Conservation (phyloP, 2,329 filamentous ascomycete species). For the Ceratocystis cacaofunesta region DNA sequence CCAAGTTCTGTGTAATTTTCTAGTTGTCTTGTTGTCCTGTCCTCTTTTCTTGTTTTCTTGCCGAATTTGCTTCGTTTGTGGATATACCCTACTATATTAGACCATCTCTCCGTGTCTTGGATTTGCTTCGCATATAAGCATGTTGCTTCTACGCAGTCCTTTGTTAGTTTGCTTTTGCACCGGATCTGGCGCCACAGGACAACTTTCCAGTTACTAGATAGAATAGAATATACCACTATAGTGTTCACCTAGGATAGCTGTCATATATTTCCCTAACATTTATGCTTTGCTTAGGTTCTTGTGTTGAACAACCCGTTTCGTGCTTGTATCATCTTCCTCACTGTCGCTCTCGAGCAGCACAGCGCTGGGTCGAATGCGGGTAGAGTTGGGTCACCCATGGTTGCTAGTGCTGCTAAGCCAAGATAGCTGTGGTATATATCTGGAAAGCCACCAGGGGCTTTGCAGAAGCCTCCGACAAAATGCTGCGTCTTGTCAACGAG, state of each 20-base stretch:
- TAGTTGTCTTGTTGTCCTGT: background rate
- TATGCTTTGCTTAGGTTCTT: background rate
- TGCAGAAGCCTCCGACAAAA: constrained; percentile 68
- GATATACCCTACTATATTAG: constrained; percentile 5
- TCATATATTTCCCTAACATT: no score
- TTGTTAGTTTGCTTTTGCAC: background rate
- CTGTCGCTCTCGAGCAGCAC: constrained; percentile 53
- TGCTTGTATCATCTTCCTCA: constrained; percentile 34
- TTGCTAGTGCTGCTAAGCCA: constrained; percentile 63
- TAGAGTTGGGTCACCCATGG: constrained; percentile 55
- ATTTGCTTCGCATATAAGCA: background rate
- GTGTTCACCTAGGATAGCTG: background rate
- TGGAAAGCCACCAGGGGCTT: constrained; percentile 50
- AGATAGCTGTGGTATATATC: constrained; percentile 84
- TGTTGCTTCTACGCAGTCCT: background rate
- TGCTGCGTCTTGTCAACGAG: constrained; percentile 79
- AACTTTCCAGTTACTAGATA: constrained; percentile 2
- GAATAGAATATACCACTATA: constrained; percentile 11
- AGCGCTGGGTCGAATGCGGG: constrained; percentile 59
- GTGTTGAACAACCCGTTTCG: constrained; percentile 22
- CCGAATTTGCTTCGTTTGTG: background rate
- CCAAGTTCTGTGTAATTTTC: background rate
- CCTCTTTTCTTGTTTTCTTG: background rate
- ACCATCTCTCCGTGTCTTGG: background rate
- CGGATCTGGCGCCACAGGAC: background rate